Evolutionary conservation across 768 basidiomycete species (phyloP).

Genomic region (Omphalotus guepiniiformis): DNA sequence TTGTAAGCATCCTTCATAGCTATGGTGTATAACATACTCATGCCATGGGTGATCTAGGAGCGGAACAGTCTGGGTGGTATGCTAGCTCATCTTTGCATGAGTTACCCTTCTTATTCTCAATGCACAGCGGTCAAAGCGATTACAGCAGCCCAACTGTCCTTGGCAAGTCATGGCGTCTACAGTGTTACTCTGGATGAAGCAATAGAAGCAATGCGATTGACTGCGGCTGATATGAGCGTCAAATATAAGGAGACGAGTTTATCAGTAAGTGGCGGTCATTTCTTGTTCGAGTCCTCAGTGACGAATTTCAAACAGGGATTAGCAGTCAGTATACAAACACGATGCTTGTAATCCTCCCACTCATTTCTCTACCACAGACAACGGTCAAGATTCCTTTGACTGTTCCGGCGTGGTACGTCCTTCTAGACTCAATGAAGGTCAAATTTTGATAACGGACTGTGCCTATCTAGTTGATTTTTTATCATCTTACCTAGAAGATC

Average conservation of each 20-base stretch:
- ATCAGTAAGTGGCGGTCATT: conserved; percentile 49
- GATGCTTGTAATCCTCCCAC: background rate
- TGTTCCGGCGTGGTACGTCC: conserved; percentile 74
- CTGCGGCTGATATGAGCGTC: conserved; percentile 90
- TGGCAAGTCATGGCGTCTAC: conserved; percentile 87
- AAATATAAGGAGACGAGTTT: conserved; percentile 96
- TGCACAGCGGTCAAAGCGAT: conserved; percentile 81
- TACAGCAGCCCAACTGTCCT: conserved; percentile 90
- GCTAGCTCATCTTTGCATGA: background rate
- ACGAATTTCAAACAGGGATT: conserved; percentile 39
- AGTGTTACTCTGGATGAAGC: conserved; percentile 90
- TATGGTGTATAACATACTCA: background rate
- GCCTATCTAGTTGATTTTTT: too few relatives aligned
- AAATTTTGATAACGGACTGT: too few relatives aligned
- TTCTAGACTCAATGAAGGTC: too few relatives aligned
- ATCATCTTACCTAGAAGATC: too few relatives aligned
- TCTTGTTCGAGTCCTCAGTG: background rate
- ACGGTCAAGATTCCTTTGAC: conserved; percentile 78
- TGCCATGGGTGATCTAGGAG: conserved; percentile 39
- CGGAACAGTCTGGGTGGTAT: conserved; percentile 82
- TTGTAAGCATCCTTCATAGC: conserved; percentile 46
- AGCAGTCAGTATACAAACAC: conserved; percentile 39
- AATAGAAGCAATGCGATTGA: conserved; percentile 91
- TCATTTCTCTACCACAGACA: conserved; percentile 12
- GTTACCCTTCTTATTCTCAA: conserved; percentile 1